Conservation (phyloP, 345 rosid genomes). For the Nephelium lappaceum region DNA sequence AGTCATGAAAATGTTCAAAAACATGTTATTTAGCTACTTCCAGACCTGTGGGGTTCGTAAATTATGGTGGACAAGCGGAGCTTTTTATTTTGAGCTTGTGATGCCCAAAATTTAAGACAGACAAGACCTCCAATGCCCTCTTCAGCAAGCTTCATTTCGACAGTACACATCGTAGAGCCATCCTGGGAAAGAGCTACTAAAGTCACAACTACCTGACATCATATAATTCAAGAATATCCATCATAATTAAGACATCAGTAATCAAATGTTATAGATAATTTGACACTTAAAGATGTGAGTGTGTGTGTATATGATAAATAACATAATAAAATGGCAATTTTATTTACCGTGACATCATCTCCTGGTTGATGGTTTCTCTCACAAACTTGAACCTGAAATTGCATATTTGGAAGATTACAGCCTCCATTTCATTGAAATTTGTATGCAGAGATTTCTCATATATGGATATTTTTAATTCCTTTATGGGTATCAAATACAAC, state of each 20-base stretch:
- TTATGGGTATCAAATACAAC: neutral
- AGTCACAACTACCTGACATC: slow-evolving; percentile 70
- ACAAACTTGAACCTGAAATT: slow-evolving; percentile 81
- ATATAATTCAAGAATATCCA: slow-evolving; percentile 23
- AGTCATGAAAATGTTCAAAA: neutral
- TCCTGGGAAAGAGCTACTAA: slow-evolving; percentile 76
- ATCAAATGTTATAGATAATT: slow-evolving; percentile 8
- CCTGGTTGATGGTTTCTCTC: slow-evolving; percentile 98
- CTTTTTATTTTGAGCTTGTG: slow-evolving; percentile 52
- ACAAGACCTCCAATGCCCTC: slow-evolving; percentile 85
- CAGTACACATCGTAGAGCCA: slow-evolving; percentile 81
- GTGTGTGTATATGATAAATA: neutral
- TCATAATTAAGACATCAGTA: neutral
- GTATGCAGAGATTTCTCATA: neutral
- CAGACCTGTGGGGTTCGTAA: slow-evolving; percentile 93
- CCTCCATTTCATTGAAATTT: slow-evolving; percentile 2
- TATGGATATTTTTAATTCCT: slow-evolving; percentile 5
- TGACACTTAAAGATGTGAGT: neutral
- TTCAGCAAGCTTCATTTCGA: slow-evolving; percentile 87
- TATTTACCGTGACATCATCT: slow-evolving; percentile 79
- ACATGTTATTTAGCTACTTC: neutral
- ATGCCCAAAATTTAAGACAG: slow-evolving; percentile 85
- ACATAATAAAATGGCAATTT: slow-evolving; percentile 13
- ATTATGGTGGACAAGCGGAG: slow-evolving; percentile 80
- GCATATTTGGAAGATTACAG: slow-evolving; percentile 21